A percentile compares a stretch with the other conserved stretches of the same genome.
phyloP scores from a whole-genome alignment of 768 basidiomycete genomes.

The Cystobasidium tubakii region DNA sequence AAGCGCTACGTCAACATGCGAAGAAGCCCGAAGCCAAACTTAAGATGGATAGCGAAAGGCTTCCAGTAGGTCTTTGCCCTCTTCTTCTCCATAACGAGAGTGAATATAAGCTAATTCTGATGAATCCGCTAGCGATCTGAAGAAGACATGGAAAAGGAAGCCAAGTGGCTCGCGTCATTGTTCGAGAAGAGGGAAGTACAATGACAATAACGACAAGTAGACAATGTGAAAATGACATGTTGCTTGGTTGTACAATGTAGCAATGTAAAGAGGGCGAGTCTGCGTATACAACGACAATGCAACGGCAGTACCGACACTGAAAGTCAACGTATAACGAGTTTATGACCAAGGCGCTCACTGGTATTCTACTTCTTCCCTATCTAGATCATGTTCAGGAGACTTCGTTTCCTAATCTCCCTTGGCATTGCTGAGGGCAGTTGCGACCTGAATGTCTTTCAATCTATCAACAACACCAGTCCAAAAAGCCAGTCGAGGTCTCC shows the following conservation, averaged over 20 bases:
- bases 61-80: not conserved
- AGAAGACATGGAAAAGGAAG: conserved; percentile 76
- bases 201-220: not conserved
- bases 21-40: conserved; percentile 59
- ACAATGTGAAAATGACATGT: not conserved
- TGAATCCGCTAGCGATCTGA: conserved; percentile 51
- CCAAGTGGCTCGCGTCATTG: conserved; percentile 61
- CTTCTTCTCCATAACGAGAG: not conserved
- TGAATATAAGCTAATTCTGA: not conserved
- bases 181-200: conserved; percentile 49
- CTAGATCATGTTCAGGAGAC: not conserved
- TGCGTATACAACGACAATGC: too few species aligned
- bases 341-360: too few species aligned
- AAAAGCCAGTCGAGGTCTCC: conserved; percentile 8
- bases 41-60: conserved; percentile 55
- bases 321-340: too few species aligned
- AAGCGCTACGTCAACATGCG: conserved; percentile 35
- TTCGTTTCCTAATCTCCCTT: not conserved
- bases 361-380: too few species aligned
- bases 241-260: not conserved
- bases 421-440: not conserved
- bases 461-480: not conserved
- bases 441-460: conserved; percentile 5
- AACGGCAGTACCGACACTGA: too few species aligned
- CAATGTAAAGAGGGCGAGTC: not conserved